A percentile compares a stretch with the other conserved stretches of the same genome.
Conservation (phyloP, 2,329 filamentous ascomycete species). For the Zasmidium citrigriseum region DNA sequence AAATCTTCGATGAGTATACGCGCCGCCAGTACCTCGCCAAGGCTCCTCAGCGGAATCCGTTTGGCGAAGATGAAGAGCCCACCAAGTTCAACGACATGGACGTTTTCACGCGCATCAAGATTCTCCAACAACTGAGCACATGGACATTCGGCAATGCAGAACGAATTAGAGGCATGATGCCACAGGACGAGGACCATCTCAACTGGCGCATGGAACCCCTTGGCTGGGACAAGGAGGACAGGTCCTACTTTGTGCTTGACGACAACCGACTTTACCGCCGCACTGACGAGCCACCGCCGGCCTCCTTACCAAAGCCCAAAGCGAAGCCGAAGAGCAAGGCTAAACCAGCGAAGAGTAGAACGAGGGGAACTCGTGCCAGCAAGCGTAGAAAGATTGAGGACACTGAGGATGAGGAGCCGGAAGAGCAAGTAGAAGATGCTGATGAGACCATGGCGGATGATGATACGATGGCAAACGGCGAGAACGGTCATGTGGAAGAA, state of each 20-base stretch:
- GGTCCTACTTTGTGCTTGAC: constrained; percentile 86
- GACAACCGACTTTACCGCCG: constrained; percentile 90
- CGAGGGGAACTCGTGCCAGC: constrained; percentile 61
- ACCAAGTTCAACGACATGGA: constrained; percentile 79
- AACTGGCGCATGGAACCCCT: constrained; percentile 69
- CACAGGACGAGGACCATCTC: constrained; percentile 65
- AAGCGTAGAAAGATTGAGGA: constrained; percentile 69
- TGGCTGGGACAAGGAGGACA: constrained; percentile 86
- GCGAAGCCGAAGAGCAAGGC: constrained; percentile 56
- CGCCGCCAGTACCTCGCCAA: constrained; percentile 85
- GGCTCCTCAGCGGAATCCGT: constrained; percentile 77
- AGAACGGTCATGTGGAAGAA: constrained; percentile 34
- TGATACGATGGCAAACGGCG: constrained; percentile 33
- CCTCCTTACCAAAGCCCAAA: constrained; percentile 56
- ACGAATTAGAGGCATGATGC: constrained; percentile 81
- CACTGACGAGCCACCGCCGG: constrained; percentile 69
- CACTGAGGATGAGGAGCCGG: constrained; percentile 42
- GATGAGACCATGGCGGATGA: constrained; percentile 43
- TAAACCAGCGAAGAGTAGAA: constrained; percentile 58
- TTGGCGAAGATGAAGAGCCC: constrained; percentile 73
- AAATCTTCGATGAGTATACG: constrained; percentile 91
- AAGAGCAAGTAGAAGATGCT: constrained; percentile 47
- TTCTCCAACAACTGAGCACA: constrained; percentile 84
- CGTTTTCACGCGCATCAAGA: constrained; percentile 75
- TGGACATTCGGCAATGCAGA: constrained; percentile 90